Percentiles rank a stretch among this genome's conserved stretches.
Evolutionary conservation across 805 yeast genomes (phyloP).

Genomic region (Yamadazyma ubonensis): DNA sequence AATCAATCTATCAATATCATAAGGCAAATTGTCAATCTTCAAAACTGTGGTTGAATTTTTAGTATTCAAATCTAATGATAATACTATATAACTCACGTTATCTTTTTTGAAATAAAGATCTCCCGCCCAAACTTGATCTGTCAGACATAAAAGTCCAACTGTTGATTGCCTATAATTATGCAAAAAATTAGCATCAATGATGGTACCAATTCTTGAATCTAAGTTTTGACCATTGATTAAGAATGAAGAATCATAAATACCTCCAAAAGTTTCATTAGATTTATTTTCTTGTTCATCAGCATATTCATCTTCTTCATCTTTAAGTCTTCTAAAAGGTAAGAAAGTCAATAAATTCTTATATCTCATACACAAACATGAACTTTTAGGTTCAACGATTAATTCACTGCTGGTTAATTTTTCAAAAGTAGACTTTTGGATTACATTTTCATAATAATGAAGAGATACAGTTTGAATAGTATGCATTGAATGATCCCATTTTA

Average conservation of each 20-base stretch:
- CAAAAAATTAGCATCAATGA: conserved; percentile 71
- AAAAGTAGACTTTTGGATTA: conserved; percentile 50
- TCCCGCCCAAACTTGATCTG: conserved; percentile 74
- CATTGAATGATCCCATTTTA: conserved; percentile 63
- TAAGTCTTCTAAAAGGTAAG: conserved; percentile 59
- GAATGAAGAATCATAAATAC: conserved; percentile 53
- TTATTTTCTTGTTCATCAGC: conserved; percentile 12
- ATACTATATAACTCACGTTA: conserved; percentile 56
- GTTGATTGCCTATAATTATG: conserved; percentile 82
- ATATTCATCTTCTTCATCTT: conserved; percentile 38
- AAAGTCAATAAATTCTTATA: conserved; percentile 70
- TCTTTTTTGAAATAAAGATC: conserved; percentile 60
- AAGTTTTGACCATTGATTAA: conserved; percentile 57
- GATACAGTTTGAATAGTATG: conserved; percentile 68
- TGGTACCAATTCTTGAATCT: conserved; percentile 55
- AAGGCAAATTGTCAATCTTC: conserved; percentile 65
- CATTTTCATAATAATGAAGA: conserved; percentile 81
- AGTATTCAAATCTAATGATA: conserved; percentile 63
- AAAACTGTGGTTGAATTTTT: conserved; percentile 65
- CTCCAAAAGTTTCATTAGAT: conserved; percentile 6
- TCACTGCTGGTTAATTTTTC: conserved; percentile 42
- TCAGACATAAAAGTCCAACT: conserved; percentile 60
- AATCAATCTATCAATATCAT: conserved; percentile 63
- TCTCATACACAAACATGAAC: conserved; percentile 53
- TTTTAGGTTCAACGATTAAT: conserved; percentile 61